A percentile compares a stretch with the other conserved stretches of the same genome.
phyloP scores from a whole-genome alignment of 2,329 filamentous ascomycete species.

The Chaetothyriales sp. region DNA sequence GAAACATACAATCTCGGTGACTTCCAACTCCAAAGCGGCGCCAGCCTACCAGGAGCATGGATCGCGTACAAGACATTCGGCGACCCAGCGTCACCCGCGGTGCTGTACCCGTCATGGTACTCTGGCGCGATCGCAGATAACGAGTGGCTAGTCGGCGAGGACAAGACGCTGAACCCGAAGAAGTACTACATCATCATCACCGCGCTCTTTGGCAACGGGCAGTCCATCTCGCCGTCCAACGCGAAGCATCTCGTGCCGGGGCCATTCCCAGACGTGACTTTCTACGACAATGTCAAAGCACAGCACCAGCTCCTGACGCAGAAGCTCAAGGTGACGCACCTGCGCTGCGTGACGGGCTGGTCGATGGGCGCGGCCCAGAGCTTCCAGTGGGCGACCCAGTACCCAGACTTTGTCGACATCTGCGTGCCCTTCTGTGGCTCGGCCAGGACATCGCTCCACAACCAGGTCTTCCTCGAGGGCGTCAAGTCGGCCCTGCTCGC shows the following conservation, averaged over 20 bases:
- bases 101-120: constrained; percentile 69
- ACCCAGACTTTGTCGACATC: constrained; percentile 50
- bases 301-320: constrained; percentile 52
- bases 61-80: constrained; percentile 69
- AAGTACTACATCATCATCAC: constrained; percentile 55
- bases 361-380: constrained; percentile 56
- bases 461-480: constrained; percentile 52
- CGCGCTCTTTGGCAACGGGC: constrained; percentile 53
- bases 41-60: constrained; percentile 46
- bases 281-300: constrained; percentile 55
- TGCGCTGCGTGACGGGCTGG: constrained; percentile 51
- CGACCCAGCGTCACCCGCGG: constrained; percentile 43
- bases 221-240: constrained; percentile 55
- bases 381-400: constrained; percentile 49
- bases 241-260: constrained; percentile 31
- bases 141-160: constrained; percentile 54
- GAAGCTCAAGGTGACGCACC: constrained; percentile 44
- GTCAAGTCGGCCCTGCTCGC: constrained; percentile 46
- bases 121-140: constrained; percentile 55
- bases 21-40: constrained; percentile 51
- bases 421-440: constrained; percentile 51
- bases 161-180: constrained; percentile 48
- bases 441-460: constrained; percentile 50
- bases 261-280: constrained; percentile 48
- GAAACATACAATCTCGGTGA: constrained; percentile 46